Evolutionary conservation across 1,284 basidiomycete genomes (phyloP), one percentile per base, ranked within the genome.

Genomic region (Pseudozyma pruni): DNA sequence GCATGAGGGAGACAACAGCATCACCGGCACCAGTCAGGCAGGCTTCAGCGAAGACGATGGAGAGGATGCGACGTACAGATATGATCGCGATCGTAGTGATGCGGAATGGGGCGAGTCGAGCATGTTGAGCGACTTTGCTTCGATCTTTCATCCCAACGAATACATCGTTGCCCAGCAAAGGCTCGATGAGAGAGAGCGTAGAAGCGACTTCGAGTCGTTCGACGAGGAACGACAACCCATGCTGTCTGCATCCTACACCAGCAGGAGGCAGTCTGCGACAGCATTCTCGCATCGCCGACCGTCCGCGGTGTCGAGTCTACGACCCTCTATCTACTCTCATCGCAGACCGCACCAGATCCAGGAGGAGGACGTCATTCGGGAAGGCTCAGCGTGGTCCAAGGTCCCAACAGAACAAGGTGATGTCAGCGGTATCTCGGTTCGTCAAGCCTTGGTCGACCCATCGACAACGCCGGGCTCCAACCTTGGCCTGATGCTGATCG

Each of bases 91-190:
- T 35, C 27, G 44, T 10, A 54, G 45, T 11, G 61, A 67, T 29
- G 7, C 27, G 27, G 27, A 29, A 6, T 29, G 27, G 27, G 27
- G 27, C 23, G 54, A 25, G 14, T 39, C 50, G 23, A 70, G 67
- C 55, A 51, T 70, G 34, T 39, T 70, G 25, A 64, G 60, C 50
- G 67, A 70, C 38, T 52, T 70, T 56, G 67, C 56, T 35, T 64
- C 56, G 23, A 70, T 70, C 29, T 70, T 70, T 29, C 67, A 70
- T 23, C 67, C 67, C 13, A 70, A 70, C 52, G 67, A 63, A 42
- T 70, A 70, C 35, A 44, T 70, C 13, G 33, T 43, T 9, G 67
- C 60, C 9, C 72, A 71, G 19, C 51, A 63, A 25, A 49, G 64
- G 29, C 55, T 67, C 23, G 62, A 53, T 1, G 53, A 67, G 13